Base-by-base conservation (phyloP, 768 basidiomycete species). In the Boletellus emodensis region DNA sequence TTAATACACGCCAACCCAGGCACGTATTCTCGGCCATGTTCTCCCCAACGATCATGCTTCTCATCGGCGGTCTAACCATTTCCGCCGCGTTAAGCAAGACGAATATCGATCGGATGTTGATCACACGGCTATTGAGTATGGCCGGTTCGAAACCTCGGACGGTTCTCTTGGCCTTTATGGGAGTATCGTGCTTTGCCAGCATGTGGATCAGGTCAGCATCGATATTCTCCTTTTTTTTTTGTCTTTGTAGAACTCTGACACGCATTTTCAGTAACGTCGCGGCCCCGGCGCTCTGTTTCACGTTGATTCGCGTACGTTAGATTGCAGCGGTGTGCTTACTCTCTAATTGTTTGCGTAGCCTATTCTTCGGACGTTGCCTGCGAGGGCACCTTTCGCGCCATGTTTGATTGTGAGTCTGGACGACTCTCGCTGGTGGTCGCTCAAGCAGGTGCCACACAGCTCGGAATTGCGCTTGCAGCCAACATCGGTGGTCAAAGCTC, bases 401-500 rank as follows among this genome's bases (percentile, higher is more conserved):
- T 91, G 90, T 63, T 75, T 98, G 47, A 92, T 99, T 57, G 93
- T 94, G 61, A 73, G 91, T 72, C 13, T 0, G 2, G 2, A 9
- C 11, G 6, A 7, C 11, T 34, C 24, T n/a, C 30, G 43, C 38
- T 26, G 30, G 15, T 22, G 2, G 10, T 10, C n/a, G 28, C 44
- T 58, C 41, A 62, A 24, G 11, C 22, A 7, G 17, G 13, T 17
- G 37, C 11, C 33, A 11, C 15, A 9, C 54, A 96, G 93, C 80
- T 99, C 46, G 94, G 88, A 8, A 98, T 99, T 57, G 95, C 96
- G 1, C 79, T 99, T n/a, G 94, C 95, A 0, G 93, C 94, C 17
- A 99, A 98, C 64, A 94, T 98, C 52, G 96, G 96, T 12, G 96
- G 96, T 0, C 94, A 97, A 69, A 90, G 87, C 44, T 97, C 94